Conservation (phyloP, 208 protist species). For the Crithidia acanthocephali region DNA sequence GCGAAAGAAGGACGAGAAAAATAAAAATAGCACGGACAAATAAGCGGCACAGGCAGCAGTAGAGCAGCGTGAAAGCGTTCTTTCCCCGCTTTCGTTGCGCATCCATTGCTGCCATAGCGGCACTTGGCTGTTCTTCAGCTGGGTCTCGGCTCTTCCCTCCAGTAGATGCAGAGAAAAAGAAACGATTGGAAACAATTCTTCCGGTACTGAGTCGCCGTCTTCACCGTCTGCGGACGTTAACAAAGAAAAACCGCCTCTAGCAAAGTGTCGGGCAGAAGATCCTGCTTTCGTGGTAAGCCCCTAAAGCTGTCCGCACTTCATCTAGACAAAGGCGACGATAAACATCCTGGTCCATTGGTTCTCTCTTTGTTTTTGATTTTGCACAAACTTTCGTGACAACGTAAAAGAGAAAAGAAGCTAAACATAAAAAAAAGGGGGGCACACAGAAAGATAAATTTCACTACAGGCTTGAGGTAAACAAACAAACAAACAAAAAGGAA, state of each 20-base stretch:
- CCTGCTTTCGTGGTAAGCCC: too few species aligned
- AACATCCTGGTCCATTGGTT: too few species aligned
- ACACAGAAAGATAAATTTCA: conserved; percentile 9
- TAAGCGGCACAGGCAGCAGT: too few species aligned
- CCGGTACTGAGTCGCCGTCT: not conserved
- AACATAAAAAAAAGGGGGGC: conserved; percentile 15
- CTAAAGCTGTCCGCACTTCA: not conserved
- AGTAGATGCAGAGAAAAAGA: too few species aligned
- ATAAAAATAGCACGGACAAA: too few species aligned
- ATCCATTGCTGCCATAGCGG: not conserved
- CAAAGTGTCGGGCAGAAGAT: too few species aligned
- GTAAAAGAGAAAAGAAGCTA: not conserved
- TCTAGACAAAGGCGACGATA: not conserved
- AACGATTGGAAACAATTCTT: not conserved
- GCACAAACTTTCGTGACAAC: not conserved
- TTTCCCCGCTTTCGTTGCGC: not conserved
- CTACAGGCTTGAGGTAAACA: not conserved
- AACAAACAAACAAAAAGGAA: not conserved
- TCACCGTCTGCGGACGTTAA: not conserved
- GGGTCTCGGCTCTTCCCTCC: too few species aligned
- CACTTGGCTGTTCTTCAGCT: not conserved
- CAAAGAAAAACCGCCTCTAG: not conserved
- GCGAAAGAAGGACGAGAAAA: too few species aligned
- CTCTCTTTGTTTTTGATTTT: too few species aligned
- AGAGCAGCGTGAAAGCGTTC: too few species aligned